Base-by-base conservation (phyloP, 768 basidiomycete species). In the Sarcodon aspratus region DNA sequence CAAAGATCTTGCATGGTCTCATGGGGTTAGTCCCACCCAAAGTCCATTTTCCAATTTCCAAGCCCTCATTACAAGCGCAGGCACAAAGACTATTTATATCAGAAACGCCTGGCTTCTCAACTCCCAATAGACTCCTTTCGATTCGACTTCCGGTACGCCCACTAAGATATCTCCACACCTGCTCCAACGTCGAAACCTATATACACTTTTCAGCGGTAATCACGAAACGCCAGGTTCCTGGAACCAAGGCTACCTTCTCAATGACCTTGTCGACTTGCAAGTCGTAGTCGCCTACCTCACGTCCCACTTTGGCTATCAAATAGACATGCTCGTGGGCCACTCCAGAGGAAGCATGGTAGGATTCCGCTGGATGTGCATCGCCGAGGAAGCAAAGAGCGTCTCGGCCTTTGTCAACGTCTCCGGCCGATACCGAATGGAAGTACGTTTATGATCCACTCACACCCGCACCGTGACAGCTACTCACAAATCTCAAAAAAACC, bases 71-170 rank as follows among this genome's bases (percentile, higher is more conserved):
- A 44, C 46, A 34, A 32, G 13, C 15, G 21, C 63, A 90, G 87
- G 57, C 88, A 91, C 63, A 89, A 89, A 57, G 82, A 91, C 60
- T 91, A 91, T 65, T 61, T 91, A 44, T 89, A 83, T 68, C 82
- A 85, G 63, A 82, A 80, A 58, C 76, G 74, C 11, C 76, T 91
- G 15, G 85, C 84, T 3, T 60, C 63, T 36, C 70, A 67, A 35
- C 63, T 89, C 11, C 82, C 85, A 0, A 57, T 85, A 18, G 88
- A 92, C 61, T 89, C 86, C 3, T 89, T 91, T 61, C 75, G 87
- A 33, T 89, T 92, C 57, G 88, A 92, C 62, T 92, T 92, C 65
- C 77, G 86, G 85, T 88, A 57, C 49, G 76, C 59, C 37, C 33
- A 36, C 27, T 43, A 34, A 32, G 34, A 12, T 35, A 32, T 9